These are phyloP conservation scores for Alternaria consortialis DNA, from an alignment of 2,329 filamentous ascomycete species.

Conservation along the genomic window DNA sequence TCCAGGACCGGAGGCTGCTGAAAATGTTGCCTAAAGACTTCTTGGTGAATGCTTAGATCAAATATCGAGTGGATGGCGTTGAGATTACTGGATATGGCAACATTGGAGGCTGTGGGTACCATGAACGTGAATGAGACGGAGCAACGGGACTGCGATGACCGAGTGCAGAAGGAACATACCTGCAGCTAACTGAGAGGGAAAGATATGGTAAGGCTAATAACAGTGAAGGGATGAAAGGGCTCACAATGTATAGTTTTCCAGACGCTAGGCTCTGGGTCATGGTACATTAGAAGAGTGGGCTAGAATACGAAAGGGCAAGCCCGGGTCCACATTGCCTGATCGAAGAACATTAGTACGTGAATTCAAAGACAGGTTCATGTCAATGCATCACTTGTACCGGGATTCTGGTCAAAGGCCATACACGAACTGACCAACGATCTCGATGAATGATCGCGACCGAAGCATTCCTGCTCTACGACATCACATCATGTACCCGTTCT, in stretches of 20 bases:
- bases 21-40: not conserved
- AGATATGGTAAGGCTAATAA: not conserved
- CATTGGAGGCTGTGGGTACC: not conserved
- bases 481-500: constrained; percentile 22
- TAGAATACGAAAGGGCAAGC: not conserved
- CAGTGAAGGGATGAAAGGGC: not conserved
- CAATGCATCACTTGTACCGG: not conserved
- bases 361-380: not conserved
- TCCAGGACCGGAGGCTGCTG: not conserved
- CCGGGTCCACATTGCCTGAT: not conserved
- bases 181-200: not conserved
- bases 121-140: not conserved
- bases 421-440: not conserved
- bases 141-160: not conserved
- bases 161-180: not conserved
- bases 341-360: not conserved
- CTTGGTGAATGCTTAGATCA: not conserved
- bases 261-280: not conserved
- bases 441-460: not conserved
- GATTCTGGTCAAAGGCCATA: not conserved
- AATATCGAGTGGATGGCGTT: not conserved
- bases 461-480: constrained; percentile 1
- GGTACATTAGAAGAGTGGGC: not conserved
- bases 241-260: not conserved
- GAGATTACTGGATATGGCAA: not conserved